Percentiles rank a stretch among this genome's conserved stretches.
phyloP scores from a whole-genome alignment of 2,329 filamentous ascomycete genomes.

The Colletotrichum cordylinicola region DNA sequence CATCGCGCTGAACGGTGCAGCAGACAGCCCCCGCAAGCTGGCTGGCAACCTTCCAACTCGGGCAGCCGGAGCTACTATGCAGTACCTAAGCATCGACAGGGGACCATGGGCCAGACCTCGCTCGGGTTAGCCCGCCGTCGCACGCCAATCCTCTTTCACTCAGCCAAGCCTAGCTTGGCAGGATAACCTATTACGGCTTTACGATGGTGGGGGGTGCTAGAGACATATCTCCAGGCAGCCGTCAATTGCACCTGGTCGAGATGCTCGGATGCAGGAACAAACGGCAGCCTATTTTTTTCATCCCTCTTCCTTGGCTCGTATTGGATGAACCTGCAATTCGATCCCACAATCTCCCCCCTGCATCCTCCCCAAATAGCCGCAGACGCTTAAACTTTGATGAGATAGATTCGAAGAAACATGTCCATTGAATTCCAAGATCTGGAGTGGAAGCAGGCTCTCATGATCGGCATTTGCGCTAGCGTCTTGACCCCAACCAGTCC shows the following conservation, averaged over 20 bases:
- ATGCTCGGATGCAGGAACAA: not conserved
- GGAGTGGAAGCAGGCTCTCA: not conserved
- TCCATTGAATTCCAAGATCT: not conserved
- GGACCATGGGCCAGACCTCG: not conserved
- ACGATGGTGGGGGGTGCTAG: not conserved
- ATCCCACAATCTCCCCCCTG: not conserved
- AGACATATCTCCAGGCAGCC: slow-evolving; percentile 11
- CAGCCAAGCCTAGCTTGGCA: not conserved
- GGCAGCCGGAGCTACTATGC: not conserved
- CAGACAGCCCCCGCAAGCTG: not conserved
- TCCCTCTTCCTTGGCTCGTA: not conserved
- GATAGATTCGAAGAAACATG: not conserved
- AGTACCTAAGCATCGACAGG: not conserved
- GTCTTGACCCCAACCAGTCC: not conserved
- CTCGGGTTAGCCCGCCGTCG: not conserved
- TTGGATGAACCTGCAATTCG: slow-evolving; percentile 5
- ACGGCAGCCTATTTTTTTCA: not conserved
- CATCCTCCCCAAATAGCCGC: not conserved
- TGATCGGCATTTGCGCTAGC: slow-evolving; percentile 3
- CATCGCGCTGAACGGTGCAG: not conserved
- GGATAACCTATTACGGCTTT: not conserved
- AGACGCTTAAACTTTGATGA: not conserved
- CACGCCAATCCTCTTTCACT: not conserved
- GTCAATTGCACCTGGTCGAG: not conserved
- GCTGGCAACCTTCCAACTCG: not conserved